Conservation (phyloP, 345 rosid species). For the Xanthoceras sorbifolium region DNA sequence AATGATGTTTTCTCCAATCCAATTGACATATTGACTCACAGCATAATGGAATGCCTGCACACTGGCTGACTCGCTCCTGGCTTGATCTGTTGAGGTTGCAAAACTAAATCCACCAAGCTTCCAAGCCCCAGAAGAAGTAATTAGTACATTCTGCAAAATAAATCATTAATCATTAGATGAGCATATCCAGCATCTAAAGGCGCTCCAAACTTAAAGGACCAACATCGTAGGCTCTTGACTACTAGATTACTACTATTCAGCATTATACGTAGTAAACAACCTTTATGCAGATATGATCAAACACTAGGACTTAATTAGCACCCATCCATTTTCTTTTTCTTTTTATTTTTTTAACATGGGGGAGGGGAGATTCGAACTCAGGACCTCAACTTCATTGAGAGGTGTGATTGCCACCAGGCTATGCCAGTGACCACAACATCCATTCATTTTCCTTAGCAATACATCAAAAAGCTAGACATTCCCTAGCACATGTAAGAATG, state of each 20-base stretch:
- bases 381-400: too few species aligned
- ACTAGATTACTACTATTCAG: background rate
- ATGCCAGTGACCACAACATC: too few species aligned
- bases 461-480: background rate
- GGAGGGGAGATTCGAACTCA: too few species aligned
- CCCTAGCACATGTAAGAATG: too few species aligned
- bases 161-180: slow-evolving; percentile 10
- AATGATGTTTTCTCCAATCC: slow-evolving; percentile 1
- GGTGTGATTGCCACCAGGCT: too few species aligned
- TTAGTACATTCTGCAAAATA: slow-evolving; percentile 71
- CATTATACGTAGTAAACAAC: background rate
- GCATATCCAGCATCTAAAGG: background rate
- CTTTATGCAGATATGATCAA: background rate
- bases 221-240: background rate
- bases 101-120: slow-evolving; percentile 97
- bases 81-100: slow-evolving; percentile 70
- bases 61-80: slow-evolving; percentile 50
- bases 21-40: slow-evolving; percentile 50
- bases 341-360: too few species aligned
- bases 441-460: too few species aligned
- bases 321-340: too few species aligned
- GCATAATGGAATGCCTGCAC: slow-evolving; percentile 80
- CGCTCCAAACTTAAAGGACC: background rate
- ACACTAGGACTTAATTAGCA: background rate
- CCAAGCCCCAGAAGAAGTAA: slow-evolving; percentile 95